Evolutionary conservation across 306 rosid species (phyloP).

Genomic region (Cucurbita maxima): DNA sequence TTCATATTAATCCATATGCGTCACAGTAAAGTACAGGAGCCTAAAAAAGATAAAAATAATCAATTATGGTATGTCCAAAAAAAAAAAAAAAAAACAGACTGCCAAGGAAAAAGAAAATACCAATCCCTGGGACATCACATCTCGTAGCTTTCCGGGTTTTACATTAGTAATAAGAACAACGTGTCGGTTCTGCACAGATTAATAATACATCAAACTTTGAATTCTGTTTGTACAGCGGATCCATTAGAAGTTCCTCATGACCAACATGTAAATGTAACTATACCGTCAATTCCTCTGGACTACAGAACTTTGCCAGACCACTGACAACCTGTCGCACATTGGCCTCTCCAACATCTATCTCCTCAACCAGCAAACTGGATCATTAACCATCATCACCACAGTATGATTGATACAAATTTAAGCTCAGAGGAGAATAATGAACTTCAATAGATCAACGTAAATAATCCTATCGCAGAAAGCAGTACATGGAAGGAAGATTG

Average conservation of each 20-base stretch:
- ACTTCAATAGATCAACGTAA: not conserved
- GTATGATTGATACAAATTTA: not conserved
- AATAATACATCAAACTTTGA: not conserved
- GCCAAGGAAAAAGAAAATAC: slow-evolving; percentile 22
- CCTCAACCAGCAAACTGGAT: slow-evolving; percentile 85
- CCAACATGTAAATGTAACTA: slow-evolving; percentile 6
- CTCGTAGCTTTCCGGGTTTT: slow-evolving; percentile 93
- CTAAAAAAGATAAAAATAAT: not conserved
- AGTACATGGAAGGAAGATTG: not conserved
- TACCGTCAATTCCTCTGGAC: slow-evolving; percentile 79
- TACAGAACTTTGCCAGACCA: slow-evolving; percentile 73
- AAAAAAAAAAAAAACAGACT: not conserved
- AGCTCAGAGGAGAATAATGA: not conserved
- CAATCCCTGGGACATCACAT: slow-evolving; percentile 91
- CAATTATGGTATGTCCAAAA: not conserved
- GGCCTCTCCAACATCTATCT: slow-evolving; percentile 85
- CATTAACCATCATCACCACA: not conserved
- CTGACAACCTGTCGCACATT: slow-evolving; percentile 86
- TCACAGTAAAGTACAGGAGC: not conserved
- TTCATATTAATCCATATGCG: not conserved
- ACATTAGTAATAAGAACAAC: slow-evolving; percentile 86
- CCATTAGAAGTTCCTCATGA: not conserved
- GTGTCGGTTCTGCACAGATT: slow-evolving; percentile 46
- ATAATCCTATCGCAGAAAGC: not conserved
- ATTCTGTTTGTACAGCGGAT: too few species aligned